Conservation (phyloP, 768 basidiomycete species). For the Mrakia gelida region DNA sequence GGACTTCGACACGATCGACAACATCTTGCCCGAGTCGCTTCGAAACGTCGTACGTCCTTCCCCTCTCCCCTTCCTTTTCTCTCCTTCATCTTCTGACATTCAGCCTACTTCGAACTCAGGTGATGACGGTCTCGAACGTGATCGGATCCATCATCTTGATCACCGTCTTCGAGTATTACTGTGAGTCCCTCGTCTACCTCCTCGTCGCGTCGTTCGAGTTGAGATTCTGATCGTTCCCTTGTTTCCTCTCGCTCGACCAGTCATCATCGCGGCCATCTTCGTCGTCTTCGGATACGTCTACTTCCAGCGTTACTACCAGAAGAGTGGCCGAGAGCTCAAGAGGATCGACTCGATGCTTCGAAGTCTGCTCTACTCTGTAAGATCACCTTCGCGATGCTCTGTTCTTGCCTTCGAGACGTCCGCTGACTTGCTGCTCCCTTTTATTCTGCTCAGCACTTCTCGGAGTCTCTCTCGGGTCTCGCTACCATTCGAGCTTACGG, state of each 20-base stretch:
- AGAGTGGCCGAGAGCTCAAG: slow-evolving; percentile 78
- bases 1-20: slow-evolving; percentile 41
- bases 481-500: slow-evolving; percentile 29
- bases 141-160: slow-evolving; percentile 44
- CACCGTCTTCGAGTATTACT: slow-evolving; percentile 14
- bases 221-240: not conserved
- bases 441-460: slow-evolving; percentile 57
- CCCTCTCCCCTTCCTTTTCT: too few relatives aligned
- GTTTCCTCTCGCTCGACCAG: not conserved
- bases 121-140: slow-evolving; percentile 48
- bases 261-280: slow-evolving; percentile 52
- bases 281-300: slow-evolving; percentile 36
- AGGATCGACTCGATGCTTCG: slow-evolving; percentile 66
- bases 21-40: slow-evolving; percentile 46
- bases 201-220: not conserved
- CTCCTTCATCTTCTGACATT: too few relatives aligned
- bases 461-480: slow-evolving; percentile 55
- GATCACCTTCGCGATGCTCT: not conserved
- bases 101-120: too few relatives aligned
- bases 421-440: not conserved
- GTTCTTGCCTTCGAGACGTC: not conserved
- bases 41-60: slow-evolving; percentile 55
- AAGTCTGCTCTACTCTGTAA: slow-evolving; percentile 53
- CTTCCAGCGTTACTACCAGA: slow-evolving; percentile 34
- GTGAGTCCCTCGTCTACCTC: not conserved